phyloP scores from a whole-genome alignment of 108 stramenopile genomes.

The Discostella pseudostelligera region DNA sequence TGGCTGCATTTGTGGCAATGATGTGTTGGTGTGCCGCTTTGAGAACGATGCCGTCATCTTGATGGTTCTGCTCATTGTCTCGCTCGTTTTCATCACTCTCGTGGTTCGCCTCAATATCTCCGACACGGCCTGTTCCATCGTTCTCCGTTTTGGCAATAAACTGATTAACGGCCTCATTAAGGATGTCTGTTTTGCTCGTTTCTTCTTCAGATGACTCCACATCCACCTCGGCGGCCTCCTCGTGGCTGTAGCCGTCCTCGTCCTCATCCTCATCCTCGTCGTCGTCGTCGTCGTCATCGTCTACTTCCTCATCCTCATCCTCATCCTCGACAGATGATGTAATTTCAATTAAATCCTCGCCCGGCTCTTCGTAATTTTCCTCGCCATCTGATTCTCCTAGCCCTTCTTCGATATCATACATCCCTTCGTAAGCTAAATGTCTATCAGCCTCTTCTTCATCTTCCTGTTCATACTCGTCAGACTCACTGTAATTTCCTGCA shows the following conservation, averaged over 20 bases:
- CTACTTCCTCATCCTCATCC: background rate
- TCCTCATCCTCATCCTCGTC: constrained; percentile 21
- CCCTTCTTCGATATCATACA: constrained; percentile 26
- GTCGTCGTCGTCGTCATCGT: background rate
- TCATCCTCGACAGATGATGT: background rate
- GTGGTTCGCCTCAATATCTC: background rate
- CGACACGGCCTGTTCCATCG: background rate
- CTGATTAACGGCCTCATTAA: constrained; percentile 36
- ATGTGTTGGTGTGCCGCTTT: constrained; percentile 13
- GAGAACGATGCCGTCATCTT: constrained; percentile 16
- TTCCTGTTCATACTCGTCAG: constrained; percentile 43
- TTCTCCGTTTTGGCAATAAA: constrained; percentile 20
- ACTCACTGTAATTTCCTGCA: constrained; percentile 40
- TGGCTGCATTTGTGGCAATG: constrained; percentile 3
- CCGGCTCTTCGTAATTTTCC: background rate
- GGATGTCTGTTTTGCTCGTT: background rate
- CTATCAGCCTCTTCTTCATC: constrained; percentile 35
- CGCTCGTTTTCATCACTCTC: background rate
- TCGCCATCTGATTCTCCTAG: constrained; percentile 22
- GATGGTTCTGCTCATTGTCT: background rate
- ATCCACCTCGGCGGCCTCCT: background rate
- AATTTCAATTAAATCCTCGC: constrained; percentile 11
- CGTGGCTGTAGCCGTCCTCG: background rate
- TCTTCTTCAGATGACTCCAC: constrained; percentile 8
- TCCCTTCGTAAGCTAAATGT: constrained; percentile 34